Conservation (phyloP, 441 rosid genomes). For the Theobroma grandiflorum region DNA sequence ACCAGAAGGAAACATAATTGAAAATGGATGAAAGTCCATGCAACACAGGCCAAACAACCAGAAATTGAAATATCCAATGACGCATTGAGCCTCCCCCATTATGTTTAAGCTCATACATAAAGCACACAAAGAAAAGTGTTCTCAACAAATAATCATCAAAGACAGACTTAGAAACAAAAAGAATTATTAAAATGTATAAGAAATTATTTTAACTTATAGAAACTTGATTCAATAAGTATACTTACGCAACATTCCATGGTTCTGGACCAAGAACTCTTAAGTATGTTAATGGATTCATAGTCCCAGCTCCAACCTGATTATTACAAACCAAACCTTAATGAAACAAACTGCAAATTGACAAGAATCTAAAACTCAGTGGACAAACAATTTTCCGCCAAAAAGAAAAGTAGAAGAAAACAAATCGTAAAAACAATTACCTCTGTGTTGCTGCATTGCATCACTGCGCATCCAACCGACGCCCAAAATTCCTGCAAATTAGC, state of each 20-base stretch:
- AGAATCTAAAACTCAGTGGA: neutral
- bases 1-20: neutral
- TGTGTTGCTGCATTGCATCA: slow-evolving; percentile 99
- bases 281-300: slow-evolving; percentile 97
- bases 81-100: neutral
- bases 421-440: slow-evolving; percentile 44
- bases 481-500: slow-evolving; percentile 75
- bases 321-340: slow-evolving; percentile 20
- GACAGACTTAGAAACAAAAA: neutral
- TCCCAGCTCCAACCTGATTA: slow-evolving; percentile 94
- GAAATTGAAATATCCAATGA: neutral
- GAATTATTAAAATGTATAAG: neutral
- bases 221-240: slow-evolving; percentile 31
- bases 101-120: neutral
- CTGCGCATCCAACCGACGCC: slow-evolving; percentile 99
- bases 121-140: neutral
- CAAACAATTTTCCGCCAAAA: neutral
- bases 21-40: neutral
- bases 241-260: slow-evolving; percentile 98
- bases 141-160: neutral
- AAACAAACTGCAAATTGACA: neutral
- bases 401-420: neutral
- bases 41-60: neutral
- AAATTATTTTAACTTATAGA: slow-evolving; percentile 8
- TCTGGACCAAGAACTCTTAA: slow-evolving; percentile 97